These are phyloP conservation scores for Pseudogymnoascus sp. DNA, from an alignment of 2,329 filamentous ascomycete genomes.

Conservation along the genomic window DNA sequence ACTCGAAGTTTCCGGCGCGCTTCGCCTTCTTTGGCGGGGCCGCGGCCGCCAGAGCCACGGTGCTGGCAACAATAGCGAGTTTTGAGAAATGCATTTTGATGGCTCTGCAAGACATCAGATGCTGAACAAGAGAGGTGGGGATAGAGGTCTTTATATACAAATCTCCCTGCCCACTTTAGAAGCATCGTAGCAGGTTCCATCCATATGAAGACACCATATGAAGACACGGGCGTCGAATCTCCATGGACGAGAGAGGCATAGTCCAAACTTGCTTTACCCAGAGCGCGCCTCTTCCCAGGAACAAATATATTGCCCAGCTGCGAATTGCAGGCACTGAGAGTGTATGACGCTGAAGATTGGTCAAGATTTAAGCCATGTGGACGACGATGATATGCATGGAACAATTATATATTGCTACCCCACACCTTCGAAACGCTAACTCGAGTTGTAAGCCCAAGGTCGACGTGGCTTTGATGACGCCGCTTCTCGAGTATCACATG, in stretches of 20 bases:
- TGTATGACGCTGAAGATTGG: not conserved
- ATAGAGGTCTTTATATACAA: not conserved
- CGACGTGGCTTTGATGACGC: not conserved
- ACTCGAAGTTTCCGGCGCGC: slow-evolving; percentile 30
- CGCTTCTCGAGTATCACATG: not conserved
- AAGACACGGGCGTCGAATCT: not conserved
- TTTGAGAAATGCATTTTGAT: slow-evolving; percentile 16
- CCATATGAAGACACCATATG: too few species aligned
- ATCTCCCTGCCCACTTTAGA: not conserved
- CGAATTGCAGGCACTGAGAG: not conserved
- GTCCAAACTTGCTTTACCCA: not conserved
- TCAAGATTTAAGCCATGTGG: not conserved
- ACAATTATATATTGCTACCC: slow-evolving; percentile 8
- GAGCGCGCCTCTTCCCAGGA: not conserved
- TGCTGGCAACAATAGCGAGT: slow-evolving; percentile 16
- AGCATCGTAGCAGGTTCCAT: not conserved
- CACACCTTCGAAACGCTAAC: slow-evolving; percentile 6
- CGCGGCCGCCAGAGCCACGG: slow-evolving; percentile 18
- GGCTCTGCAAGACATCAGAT: not conserved
- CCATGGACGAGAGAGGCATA: not conserved
- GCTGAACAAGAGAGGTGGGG: not conserved
- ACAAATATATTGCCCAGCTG: not conserved
- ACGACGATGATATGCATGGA: slow-evolving; percentile 2
- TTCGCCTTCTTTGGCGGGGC: slow-evolving; percentile 26
- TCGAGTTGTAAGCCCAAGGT: not conserved